Conservation (phyloP, 148 eudicot genomes). For the Cornus suecica region DNA sequence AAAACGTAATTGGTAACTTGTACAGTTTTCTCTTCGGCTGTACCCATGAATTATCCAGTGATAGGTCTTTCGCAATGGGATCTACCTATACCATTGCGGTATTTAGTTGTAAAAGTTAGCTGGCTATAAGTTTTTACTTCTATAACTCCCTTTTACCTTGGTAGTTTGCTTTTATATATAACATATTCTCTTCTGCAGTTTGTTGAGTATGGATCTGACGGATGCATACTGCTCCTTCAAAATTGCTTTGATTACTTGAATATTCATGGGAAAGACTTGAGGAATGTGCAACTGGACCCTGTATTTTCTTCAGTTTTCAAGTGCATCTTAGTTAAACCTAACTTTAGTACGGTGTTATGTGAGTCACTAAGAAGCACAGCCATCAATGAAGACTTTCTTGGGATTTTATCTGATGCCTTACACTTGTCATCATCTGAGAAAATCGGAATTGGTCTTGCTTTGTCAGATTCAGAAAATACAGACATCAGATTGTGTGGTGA, state of each 20-base stretch:
- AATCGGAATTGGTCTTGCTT: conserved; percentile 82
- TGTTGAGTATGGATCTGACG: conserved; percentile 55
- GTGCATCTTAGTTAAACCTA: conserved; percentile 61
- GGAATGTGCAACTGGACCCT: conserved; percentile 50
- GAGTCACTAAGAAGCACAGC: conserved; percentile 49
- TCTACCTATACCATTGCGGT: too few relatives aligned
- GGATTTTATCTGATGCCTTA: conserved; percentile 56
- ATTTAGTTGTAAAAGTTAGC: too few relatives aligned
- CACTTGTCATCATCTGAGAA: conserved; percentile 64
- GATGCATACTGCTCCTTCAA: conserved; percentile 61
- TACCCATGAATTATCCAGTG: too few relatives aligned
- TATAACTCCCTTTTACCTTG: neutral
- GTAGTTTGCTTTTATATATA: neutral
- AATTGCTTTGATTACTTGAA: conserved; percentile 65
- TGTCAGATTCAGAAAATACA: conserved; percentile 66
- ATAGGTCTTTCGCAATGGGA: too few relatives aligned
- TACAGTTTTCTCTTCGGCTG: too few relatives aligned
- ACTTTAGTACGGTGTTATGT: conserved; percentile 68
- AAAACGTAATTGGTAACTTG: too few relatives aligned
- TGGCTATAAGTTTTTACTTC: too few relatives aligned
- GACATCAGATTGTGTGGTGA: conserved; percentile 66
- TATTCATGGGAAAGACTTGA: conserved; percentile 48
- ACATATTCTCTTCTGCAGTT: conserved; percentile 33
- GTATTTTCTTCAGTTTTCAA: conserved; percentile 57
- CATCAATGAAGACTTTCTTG: conserved; percentile 68